A percentile compares a stretch with the other conserved stretches of the same genome.
phyloP scores from a whole-genome alignment of 768 basidiomycete genomes.

The Mycena galopus region DNA sequence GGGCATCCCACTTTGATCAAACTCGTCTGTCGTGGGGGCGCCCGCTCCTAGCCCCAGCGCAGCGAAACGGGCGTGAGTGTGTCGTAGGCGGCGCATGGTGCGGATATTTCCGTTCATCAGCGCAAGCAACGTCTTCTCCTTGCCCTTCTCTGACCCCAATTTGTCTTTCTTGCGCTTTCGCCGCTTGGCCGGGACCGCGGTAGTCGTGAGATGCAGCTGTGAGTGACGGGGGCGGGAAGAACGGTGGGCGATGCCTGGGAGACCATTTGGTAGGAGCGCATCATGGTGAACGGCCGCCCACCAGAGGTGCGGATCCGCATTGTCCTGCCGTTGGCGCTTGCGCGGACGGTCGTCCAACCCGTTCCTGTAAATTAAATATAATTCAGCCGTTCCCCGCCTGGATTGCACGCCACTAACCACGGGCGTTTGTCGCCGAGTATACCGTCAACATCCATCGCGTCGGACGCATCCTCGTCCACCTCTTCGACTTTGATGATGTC shows the following conservation, averaged over 20 bases:
- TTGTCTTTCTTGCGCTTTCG: slow-evolving; percentile 49
- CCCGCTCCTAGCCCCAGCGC: slow-evolving; percentile 56
- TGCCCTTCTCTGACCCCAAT: slow-evolving; percentile 23
- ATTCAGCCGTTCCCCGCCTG: background rate
- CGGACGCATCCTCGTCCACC: slow-evolving; percentile 50
- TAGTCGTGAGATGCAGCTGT: background rate
- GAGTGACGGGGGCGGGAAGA: slow-evolving; percentile 34
- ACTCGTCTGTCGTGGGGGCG: slow-evolving; percentile 7
- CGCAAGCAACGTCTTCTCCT: slow-evolving; percentile 66
- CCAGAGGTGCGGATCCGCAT: slow-evolving; percentile 73
- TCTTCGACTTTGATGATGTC: slow-evolving; percentile 43
- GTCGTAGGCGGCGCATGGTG: slow-evolving; percentile 78
- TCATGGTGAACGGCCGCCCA: slow-evolving; percentile 80
- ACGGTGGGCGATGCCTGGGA: slow-evolving; percentile 65
- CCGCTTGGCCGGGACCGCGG: slow-evolving; percentile 44
- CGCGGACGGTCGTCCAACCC: slow-evolving; percentile 62
- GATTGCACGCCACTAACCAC: slow-evolving; percentile 25
- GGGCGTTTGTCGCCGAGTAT: slow-evolving; percentile 76
- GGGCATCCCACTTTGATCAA: background rate
- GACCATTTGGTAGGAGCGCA: slow-evolving; percentile 70
- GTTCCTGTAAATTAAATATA: slow-evolving; percentile 41
- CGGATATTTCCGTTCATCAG: slow-evolving; percentile 84
- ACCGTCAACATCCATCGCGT: slow-evolving; percentile 48
- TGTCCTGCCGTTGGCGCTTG: slow-evolving; percentile 68
- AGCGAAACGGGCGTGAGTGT: slow-evolving; percentile 79